Evolutionary conservation across 768 basidiomycete species (phyloP), one percentile per base, ranked within the genome.

Genomic region (Tricholoma hemisulphureum): DNA sequence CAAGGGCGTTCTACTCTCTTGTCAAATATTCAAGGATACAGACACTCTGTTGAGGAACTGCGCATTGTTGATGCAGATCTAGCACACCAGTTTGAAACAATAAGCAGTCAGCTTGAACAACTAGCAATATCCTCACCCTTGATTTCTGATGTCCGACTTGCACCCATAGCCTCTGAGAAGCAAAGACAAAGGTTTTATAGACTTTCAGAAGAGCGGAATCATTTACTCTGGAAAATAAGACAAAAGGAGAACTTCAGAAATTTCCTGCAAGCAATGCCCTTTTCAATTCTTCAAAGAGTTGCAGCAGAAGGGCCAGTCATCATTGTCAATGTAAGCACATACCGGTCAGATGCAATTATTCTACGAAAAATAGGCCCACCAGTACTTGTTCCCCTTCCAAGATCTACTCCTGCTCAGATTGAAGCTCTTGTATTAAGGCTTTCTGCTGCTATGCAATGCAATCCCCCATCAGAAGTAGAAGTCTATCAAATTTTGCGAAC

Each of bases 251-350:
- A 21, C 5, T 51, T 51, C 24, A 11, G 13, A 51, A 28, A 20
- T 51, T 51, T 32, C 20, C 23, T 51, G 18, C 29, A 34, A 10
- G 31, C 51, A 7, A 9, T n/a, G 11, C 51, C 51, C 32, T 51
- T 51, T 18, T 10, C 31, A 23, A 35, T 4, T 35, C 35, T 51
- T 9, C 31, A 51, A 35, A 35, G 9, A 32, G n/a, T 21, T 34
- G 51, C 31, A 6, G 23, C 31, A 23, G 51, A 51, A 35, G 51
- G 51, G 9, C 51, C 51, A 51, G 31, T 51, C 23, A 51, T 51
- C 4, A 21, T 51, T 31, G 31, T 51, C 10, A 34, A 28, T 14
- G 23, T 34, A 16, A 16, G 23, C 21, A 21, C 18, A 6, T 5
- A 24, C 10, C 51, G 23, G 9, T 51, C 51, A 34, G 23, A 51